These are phyloP conservation scores for Colletotrichum costaricense DNA, from an alignment of 2,329 filamentous ascomycete species.

Conservation along the genomic window DNA sequence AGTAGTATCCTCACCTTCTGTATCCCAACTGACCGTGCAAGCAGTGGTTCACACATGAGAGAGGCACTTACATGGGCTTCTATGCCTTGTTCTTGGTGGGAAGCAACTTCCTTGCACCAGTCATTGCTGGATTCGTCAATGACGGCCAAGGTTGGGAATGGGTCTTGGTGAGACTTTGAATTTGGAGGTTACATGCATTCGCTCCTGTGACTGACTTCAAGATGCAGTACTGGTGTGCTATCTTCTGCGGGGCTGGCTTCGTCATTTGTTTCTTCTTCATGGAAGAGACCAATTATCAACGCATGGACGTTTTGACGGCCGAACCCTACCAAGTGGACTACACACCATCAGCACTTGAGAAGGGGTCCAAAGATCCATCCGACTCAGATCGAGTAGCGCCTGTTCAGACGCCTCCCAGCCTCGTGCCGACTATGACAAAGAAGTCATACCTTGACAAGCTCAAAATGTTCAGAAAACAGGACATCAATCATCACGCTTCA, in stretches of 20 bases:
- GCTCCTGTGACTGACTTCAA: neutral
- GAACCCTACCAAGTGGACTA: neutral
- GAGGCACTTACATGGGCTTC: constrained; percentile 54
- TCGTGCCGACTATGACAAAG: neutral
- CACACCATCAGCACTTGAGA: neutral
- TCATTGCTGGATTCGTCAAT: constrained; percentile 57
- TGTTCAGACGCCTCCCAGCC: neutral
- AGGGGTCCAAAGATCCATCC: neutral
- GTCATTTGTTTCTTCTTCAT: constrained; percentile 65
- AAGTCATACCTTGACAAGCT: neutral
- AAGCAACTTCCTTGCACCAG: constrained; percentile 56
- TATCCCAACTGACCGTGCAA: rapidly evolving
- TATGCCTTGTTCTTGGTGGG: constrained; percentile 53
- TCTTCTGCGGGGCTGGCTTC: constrained; percentile 49
- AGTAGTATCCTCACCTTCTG: neutral
- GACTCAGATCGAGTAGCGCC: neutral
- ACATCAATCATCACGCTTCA: neutral
- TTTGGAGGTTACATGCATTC: too few relatives aligned
- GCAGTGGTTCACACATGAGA: constrained; percentile 53
- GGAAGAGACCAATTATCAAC: constrained; percentile 68
- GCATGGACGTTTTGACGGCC: constrained; percentile 34
- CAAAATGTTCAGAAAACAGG: neutral
- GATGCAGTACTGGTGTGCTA: constrained; percentile 49
- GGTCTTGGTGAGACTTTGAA: constrained; percentile 46
- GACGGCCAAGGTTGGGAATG: constrained; percentile 53